phyloP scores from a whole-genome alignment of 768 basidiomycete genomes.

The Amanita rimosa region DNA sequence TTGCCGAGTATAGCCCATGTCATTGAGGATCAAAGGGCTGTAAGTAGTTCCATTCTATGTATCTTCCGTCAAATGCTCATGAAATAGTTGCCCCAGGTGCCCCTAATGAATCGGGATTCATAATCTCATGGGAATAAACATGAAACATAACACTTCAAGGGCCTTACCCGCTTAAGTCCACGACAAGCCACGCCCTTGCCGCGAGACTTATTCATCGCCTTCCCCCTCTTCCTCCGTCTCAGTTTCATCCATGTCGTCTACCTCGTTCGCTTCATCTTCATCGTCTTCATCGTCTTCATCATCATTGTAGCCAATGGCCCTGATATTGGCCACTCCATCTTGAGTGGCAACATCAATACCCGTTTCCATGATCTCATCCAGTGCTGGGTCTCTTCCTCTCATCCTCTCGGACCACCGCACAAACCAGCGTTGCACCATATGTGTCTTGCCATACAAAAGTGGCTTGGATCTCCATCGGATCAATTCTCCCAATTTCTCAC shows the following conservation, averaged over 20 bases:
- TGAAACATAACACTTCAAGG: neutral
- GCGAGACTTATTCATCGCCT: neutral
- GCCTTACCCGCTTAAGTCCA: neutral
- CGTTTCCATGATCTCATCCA: slow-evolving; percentile 26
- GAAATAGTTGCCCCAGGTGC: neutral
- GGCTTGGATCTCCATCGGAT: slow-evolving; percentile 5
- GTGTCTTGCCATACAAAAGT: neutral
- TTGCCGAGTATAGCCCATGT: neutral
- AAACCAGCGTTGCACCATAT: slow-evolving; percentile 15
- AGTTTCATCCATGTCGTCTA: slow-evolving; percentile 15
- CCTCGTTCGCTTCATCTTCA: slow-evolving; percentile 14
- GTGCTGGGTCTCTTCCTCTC: slow-evolving; percentile 21
- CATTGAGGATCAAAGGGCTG: neutral
- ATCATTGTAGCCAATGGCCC: slow-evolving; percentile 14
- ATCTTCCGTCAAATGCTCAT: neutral
- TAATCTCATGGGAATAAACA: neutral
- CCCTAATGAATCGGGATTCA: neutral
- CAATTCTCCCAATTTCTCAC: slow-evolving; percentile 2
- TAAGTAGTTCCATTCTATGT: neutral
- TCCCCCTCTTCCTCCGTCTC: slow-evolving; percentile 8
- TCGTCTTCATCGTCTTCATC: slow-evolving; percentile 7
- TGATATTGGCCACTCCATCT: slow-evolving; percentile 7
- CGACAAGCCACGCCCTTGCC: neutral
- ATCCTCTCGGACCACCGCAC: slow-evolving; percentile 22
- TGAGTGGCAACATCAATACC: slow-evolving; percentile 18